phyloP scores from a whole-genome alignment of 2,329 filamentous ascomycete genomes.

The Ophiostoma perfectum region DNA sequence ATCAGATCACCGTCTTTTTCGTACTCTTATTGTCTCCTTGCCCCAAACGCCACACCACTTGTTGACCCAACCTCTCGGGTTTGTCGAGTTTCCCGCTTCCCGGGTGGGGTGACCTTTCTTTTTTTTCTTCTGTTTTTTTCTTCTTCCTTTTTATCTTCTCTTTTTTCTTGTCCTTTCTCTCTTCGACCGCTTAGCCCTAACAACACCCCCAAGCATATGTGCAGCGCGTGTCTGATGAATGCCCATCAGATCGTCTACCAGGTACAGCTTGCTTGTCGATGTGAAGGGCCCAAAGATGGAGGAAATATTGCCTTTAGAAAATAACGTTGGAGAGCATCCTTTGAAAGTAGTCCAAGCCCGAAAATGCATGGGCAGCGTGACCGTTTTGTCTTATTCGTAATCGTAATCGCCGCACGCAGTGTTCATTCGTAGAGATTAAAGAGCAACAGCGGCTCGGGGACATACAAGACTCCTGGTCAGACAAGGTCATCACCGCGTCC shows the following conservation, averaged over 20 bases:
- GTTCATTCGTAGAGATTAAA: not conserved
- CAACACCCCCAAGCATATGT: not conserved
- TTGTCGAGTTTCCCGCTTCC: constrained; percentile 19
- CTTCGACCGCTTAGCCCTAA: not conserved
- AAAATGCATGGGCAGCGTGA: not conserved
- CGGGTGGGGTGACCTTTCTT: constrained; percentile 7
- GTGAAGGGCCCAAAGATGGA: not conserved
- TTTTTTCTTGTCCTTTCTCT: not conserved
- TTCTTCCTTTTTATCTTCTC: not conserved
- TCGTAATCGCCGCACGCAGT: constrained; percentile 6
- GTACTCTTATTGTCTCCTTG: not conserved
- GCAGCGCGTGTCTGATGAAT: not conserved
- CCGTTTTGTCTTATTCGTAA: constrained; percentile 15
- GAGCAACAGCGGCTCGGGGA: not conserved
- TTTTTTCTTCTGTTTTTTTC: not conserved
- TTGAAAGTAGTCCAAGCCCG: not conserved
- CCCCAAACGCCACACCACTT: not conserved
- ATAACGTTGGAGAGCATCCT: not conserved
- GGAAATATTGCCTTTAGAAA: not conserved
- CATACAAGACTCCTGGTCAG: constrained; percentile 1
- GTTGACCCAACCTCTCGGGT: constrained; percentile 20
- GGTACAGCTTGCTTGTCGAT: too few relatives aligned
- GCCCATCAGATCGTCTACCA: not conserved
- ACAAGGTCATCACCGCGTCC: not conserved
- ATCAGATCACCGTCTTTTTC: too few relatives aligned